Evolutionary conservation across 441 rosid genomes (phyloP).

Genomic region (Populus hybrid): DNA sequence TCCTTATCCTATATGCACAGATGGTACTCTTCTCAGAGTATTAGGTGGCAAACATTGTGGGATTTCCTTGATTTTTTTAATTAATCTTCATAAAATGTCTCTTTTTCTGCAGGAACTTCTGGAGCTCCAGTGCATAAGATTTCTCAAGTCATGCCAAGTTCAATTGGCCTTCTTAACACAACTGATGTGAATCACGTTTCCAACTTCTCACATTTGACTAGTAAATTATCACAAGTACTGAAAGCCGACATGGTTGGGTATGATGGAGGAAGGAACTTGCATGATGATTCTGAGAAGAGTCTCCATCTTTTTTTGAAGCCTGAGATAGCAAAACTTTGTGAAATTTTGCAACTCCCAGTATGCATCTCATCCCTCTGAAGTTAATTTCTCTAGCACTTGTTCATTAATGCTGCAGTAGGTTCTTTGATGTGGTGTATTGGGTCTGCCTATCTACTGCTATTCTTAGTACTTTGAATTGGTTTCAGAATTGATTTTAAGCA

Average conservation of each 20-base stretch:
- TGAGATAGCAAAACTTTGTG: constrained; percentile 60
- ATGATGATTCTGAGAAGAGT: constrained; percentile 47
- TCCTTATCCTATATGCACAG: no score
- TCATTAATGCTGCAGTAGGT: no score
- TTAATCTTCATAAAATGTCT: background rate
- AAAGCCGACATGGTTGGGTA: constrained; percentile 33
- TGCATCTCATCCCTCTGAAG: no score
- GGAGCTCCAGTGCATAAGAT: constrained; percentile 23
- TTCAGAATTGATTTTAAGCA: constrained; percentile 1
- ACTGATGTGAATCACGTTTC: background rate
- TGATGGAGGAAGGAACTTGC: constrained; percentile 23
- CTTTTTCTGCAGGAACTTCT: constrained; percentile 34
- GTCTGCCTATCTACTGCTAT: no score
- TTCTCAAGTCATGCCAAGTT: constrained; percentile 18
- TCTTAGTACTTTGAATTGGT: background rate
- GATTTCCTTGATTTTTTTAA: background rate
- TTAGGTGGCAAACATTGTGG: background rate
- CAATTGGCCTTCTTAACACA: constrained; percentile 21
- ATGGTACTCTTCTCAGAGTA: background rate
- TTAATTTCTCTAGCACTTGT: no score
- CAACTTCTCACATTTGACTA: constrained; percentile 22
- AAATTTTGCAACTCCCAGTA: constrained; percentile 41
- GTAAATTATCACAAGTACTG: constrained; percentile 31
- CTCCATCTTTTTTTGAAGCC: constrained; percentile 62
- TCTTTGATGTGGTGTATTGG: no score